Evolutionary conservation across 306 rosid species (phyloP), one percentile per base, ranked within the genome.

Genomic region (Vigna nakashimae): DNA sequence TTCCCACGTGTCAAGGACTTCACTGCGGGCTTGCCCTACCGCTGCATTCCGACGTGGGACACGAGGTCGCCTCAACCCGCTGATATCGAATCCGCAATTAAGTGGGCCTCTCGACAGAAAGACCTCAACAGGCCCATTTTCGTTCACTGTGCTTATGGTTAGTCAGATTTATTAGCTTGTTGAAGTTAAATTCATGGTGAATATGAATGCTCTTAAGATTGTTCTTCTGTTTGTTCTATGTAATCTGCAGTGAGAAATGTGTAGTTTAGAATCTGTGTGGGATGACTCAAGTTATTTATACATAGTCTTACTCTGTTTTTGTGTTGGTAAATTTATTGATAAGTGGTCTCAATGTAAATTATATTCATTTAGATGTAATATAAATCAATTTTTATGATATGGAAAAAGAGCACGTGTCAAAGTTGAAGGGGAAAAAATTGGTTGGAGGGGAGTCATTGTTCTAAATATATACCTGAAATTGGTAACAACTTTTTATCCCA

Each of bases 91-190:
- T 69, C 83, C 0, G 96, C 97, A 50, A 92, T 92, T 30, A 89
- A 89, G 75, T 95, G 98, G 98, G 95, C 96, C 68, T 73, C 58
- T 43, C 80, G 88, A 0, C 86, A 91, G 87, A 89, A 92, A 83
- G 91, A 84, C 24, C 88, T 82, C 81, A 87, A 88, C 3, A 88
- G 67, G 59, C 96, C 97, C 3, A 84, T 95, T 72, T 92, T 92
- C 50, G 84, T 95, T 60, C 98, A 95, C 75, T 92, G 98, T 69
- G 98, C 98, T 38, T 91, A 92, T 69, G 98, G 97, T 92, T 20
- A 34, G 48, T 85, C 11, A 15, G 11, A 0, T 20, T 4, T 58
- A 1, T 26, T 26, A 10, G 5, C 17, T 26, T 24, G 5, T 17
- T 20, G 1, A 17, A 53, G 11, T 40, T 40, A 8, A 8, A 40